Conservation (phyloP, 1,284 basidiomycete genomes). For the Marasmius fiardii region DNA sequence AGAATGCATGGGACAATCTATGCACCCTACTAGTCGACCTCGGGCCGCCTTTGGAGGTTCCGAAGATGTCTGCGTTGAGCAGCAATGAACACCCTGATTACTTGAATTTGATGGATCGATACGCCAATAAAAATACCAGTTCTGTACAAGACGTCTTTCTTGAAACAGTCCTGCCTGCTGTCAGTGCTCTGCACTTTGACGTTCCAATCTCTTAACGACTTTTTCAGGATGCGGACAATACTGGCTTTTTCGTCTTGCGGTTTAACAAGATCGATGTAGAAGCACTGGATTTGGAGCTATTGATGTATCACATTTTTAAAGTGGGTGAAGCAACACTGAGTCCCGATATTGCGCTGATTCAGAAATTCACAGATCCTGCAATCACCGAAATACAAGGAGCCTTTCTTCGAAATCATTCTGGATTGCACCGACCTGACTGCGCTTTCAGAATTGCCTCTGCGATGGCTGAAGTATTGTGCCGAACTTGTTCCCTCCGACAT, state of each 20-base stretch:
- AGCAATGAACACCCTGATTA: constrained; percentile 60
- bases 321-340: constrained; percentile 32
- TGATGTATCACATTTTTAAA: constrained; percentile 83
- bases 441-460: constrained; percentile 74
- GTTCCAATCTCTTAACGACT: not conserved
- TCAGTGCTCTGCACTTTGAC: constrained; percentile 24
- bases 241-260: constrained; percentile 57
- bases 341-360: constrained; percentile 17
- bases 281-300: constrained; percentile 79
- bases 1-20: constrained; percentile 73
- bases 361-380: constrained; percentile 29
- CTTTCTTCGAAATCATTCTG: constrained; percentile 70
- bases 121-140: constrained; percentile 58
- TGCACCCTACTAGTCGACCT: constrained; percentile 77
- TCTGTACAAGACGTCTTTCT: constrained; percentile 70
- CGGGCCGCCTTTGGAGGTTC: constrained; percentile 67
- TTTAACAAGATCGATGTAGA: constrained; percentile 77
- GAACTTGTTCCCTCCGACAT: constrained; percentile 77
- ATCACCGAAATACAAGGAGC: constrained; percentile 35
- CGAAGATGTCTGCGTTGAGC: constrained; percentile 46
- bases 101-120: constrained; percentile 67
- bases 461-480: constrained; percentile 78
- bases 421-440: constrained; percentile 82
- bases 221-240: constrained; percentile 38
- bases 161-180: constrained; percentile 50